phyloP scores from a whole-genome alignment of 2,329 filamentous ascomycete genomes.

The Paraphoma chrysanthemicola region DNA sequence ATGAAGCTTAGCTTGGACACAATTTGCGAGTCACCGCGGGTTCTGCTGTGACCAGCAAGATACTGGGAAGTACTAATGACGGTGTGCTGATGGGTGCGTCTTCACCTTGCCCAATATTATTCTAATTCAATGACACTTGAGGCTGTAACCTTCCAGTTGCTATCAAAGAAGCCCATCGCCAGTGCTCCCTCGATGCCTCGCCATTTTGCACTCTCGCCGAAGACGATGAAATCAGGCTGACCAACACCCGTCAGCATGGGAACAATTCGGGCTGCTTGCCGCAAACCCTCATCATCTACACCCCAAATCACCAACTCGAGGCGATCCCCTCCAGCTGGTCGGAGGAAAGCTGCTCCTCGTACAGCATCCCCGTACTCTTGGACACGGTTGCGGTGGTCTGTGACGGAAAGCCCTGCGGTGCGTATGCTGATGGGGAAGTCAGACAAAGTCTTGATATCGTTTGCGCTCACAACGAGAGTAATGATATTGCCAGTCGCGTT shows the following conservation, averaged over 20 bases:
- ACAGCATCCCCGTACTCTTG: slow-evolving; percentile 40
- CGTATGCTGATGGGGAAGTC: slow-evolving; percentile 42
- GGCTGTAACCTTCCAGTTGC: slow-evolving; percentile 58
- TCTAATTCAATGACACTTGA: slow-evolving; percentile 50
- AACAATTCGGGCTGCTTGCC: slow-evolving; percentile 60
- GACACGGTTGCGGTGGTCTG: slow-evolving; percentile 24
- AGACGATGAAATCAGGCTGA: slow-evolving; percentile 64
- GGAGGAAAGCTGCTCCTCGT: slow-evolving; percentile 60
- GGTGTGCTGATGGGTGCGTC: neutral
- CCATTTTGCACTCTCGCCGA: slow-evolving; percentile 56
- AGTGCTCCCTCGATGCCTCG: slow-evolving; percentile 60
- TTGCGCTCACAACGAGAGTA: slow-evolving; percentile 40
- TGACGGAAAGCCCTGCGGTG: slow-evolving; percentile 23
- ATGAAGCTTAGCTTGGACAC: neutral
- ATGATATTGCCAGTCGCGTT: slow-evolving; percentile 55
- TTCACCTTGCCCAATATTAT: neutral
- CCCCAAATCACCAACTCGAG: slow-evolving; percentile 66
- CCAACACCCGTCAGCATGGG: slow-evolving; percentile 64
- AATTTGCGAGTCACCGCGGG: neutral
- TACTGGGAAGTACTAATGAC: neutral
- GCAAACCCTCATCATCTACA: slow-evolving; percentile 54
- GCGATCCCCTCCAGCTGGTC: slow-evolving; percentile 55
- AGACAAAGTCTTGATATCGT: slow-evolving; percentile 22
- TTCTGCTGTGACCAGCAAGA: neutral
- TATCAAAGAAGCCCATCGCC: slow-evolving; percentile 64